phyloP scores from a whole-genome alignment of 1,139 yeast genomes.

The Oligophagozyma castellii region DNA sequence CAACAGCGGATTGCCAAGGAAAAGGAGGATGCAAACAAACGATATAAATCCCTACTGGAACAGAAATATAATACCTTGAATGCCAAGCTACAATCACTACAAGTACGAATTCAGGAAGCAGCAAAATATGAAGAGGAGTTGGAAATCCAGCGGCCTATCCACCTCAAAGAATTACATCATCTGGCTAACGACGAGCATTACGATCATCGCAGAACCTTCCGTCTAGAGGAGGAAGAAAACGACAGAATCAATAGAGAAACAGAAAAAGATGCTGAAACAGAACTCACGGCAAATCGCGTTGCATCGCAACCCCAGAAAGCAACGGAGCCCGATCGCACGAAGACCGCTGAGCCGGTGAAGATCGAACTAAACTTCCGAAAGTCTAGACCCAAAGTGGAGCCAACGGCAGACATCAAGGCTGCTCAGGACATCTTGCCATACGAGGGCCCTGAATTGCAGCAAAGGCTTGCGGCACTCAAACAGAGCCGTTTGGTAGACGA shows the following conservation, averaged over 20 bases:
- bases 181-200: conserved; percentile 15
- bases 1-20: conserved; percentile 9
- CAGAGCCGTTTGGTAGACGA: conserved; percentile 16
- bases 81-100: conserved; percentile 13
- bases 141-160: conserved; percentile 8
- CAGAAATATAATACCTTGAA: conserved; percentile 9
- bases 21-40: conserved; percentile 14
- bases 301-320: no score
- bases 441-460: conserved; percentile 8
- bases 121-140: conserved; percentile 12
- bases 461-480: conserved; percentile 8
- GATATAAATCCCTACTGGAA: conserved; percentile 16
- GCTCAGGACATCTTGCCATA: conserved; percentile 6
- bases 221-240: conserved; percentile 11
- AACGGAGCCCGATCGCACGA: neutral
- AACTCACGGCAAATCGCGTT: no score
- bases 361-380: conserved; percentile 16
- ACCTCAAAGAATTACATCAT: conserved; percentile 15
- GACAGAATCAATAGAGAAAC: conserved; percentile 15
- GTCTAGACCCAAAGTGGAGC: neutral
- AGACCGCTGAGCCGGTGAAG: conserved; percentile 2
- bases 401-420: conserved; percentile 2
- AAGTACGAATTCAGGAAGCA: conserved; percentile 13
- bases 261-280: conserved; percentile 3
- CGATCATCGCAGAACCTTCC: conserved; percentile 17